These are phyloP conservation scores for Quercus phellos DNA, from an alignment of 331 rosid species.

Conservation along the genomic window DNA sequence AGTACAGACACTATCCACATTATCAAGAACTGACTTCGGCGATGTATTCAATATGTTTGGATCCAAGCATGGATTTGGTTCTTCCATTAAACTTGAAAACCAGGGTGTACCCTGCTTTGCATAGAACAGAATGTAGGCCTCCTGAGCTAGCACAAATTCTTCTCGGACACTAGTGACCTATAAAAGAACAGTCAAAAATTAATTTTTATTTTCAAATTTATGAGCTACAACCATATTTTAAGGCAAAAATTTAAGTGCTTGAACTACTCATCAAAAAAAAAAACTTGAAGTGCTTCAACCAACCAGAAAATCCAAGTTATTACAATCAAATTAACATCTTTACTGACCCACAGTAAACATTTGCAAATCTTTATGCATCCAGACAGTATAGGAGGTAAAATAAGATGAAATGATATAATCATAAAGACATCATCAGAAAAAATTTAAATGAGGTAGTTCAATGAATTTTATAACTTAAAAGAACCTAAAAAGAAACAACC, in stretches of 20 bases:
- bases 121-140: conserved; percentile 83
- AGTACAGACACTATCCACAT: conserved; percentile 15
- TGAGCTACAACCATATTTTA: not conserved
- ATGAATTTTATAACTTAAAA: not conserved
- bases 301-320: not conserved
- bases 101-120: conserved; percentile 75
- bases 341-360: not conserved
- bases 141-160: conserved; percentile 59
- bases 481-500: not conserved
- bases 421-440: not conserved
- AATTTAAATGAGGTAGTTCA: not conserved
- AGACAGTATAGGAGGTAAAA: not conserved
- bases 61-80: conserved; percentile 12
- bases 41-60: conserved; percentile 35
- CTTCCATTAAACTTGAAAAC: conserved; percentile 47
- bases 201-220: not conserved
- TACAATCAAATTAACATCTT: not conserved
- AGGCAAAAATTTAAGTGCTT: not conserved
- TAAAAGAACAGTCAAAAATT: conserved; percentile 10
- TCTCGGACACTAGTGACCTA: conserved; percentile 62
- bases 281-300: too few relatives aligned
- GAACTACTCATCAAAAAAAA: not conserved
- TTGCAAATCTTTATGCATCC: not conserved
- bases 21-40: conserved; percentile 70
- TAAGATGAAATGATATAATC: not conserved